A percentile compares a stretch with the other conserved stretches of the same genome.
Evolutionary conservation across 371 early-diverging fungal species (phyloP).

Genomic region (Phascolomyces articulosus): DNA sequence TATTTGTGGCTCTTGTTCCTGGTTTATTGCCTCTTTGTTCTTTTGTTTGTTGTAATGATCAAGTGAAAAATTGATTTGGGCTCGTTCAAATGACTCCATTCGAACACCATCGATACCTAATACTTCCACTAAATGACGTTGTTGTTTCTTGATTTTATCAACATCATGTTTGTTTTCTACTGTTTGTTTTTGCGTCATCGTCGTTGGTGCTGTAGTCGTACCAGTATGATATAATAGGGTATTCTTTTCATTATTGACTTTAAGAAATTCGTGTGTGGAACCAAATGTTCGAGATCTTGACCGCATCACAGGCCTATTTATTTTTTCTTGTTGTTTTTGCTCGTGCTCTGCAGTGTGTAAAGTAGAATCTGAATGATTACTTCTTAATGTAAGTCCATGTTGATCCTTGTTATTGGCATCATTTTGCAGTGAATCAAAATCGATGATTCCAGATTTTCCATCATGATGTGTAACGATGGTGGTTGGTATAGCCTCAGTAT

Average conservation of each 20-base stretch:
- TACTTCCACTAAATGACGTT: constrained; percentile 41
- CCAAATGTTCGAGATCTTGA: constrained; percentile 8
- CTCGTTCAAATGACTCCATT: constrained; percentile 27
- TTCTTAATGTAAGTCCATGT: constrained; percentile 5
- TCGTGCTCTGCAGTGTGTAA: background rate
- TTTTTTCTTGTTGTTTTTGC: background rate
- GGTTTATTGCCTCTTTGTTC: background rate
- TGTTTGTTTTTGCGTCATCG: too few species aligned
- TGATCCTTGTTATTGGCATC: constrained; percentile 29
- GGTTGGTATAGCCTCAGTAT: background rate
- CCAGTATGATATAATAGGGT: too few species aligned
- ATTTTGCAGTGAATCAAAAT: constrained; percentile 36
- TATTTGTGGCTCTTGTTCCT: background rate
- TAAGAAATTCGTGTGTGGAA: background rate
- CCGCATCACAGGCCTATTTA: constrained; percentile 2
- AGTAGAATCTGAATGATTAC: background rate
- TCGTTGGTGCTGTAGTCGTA: too few species aligned
- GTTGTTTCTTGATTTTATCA: background rate
- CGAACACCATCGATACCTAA: constrained; percentile 45
- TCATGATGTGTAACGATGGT: background rate
- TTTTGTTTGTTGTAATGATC: background rate
- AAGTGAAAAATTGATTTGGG: constrained; percentile 12
- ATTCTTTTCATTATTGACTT: background rate
- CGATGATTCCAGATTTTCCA: constrained; percentile 23
- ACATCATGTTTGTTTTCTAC: background rate